Evolutionary conservation across 169 alveolate genomes (phyloP).

Genomic region (Plasmodium coatneyi): DNA sequence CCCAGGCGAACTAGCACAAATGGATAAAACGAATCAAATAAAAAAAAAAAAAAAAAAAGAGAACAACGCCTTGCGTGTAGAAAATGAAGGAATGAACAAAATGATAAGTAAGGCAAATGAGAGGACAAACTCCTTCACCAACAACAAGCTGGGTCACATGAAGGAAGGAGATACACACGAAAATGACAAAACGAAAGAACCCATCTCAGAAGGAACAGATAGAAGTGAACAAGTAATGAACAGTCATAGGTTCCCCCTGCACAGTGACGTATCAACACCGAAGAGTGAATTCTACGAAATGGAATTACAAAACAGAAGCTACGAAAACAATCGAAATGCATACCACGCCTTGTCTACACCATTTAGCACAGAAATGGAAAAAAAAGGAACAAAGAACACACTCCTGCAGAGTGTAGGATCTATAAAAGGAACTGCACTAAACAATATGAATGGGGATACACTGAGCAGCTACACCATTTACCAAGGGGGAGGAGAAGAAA

Average conservation of each 20-base stretch:
- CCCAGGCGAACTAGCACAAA: not conserved
- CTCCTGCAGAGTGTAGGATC: not conserved
- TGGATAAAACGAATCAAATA: not conserved
- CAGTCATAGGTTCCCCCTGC: not conserved
- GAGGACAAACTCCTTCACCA: not conserved
- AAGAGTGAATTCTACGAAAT: not conserved
- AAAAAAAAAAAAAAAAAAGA: not conserved
- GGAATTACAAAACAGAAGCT: not conserved
- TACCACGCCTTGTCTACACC: not conserved
- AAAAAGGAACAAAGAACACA: not conserved
- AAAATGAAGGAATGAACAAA: not conserved
- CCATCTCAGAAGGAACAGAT: not conserved
- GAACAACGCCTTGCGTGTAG: not conserved
- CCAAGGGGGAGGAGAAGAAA: not conserved
- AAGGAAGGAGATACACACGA: not conserved
- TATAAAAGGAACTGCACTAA: not conserved
- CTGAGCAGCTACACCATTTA: not conserved
- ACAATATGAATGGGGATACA: not conserved
- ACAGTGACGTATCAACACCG: slow-evolving; percentile 5
- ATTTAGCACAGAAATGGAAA: not conserved
- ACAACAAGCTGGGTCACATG: not conserved
- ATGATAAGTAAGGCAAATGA: not conserved
- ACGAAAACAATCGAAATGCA: not conserved
- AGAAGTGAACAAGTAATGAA: not conserved
- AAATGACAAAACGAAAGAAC: not conserved